Base-by-base conservation (phyloP, 345 rosid genomes). In the Xanthoceras sorbifolium region DNA sequence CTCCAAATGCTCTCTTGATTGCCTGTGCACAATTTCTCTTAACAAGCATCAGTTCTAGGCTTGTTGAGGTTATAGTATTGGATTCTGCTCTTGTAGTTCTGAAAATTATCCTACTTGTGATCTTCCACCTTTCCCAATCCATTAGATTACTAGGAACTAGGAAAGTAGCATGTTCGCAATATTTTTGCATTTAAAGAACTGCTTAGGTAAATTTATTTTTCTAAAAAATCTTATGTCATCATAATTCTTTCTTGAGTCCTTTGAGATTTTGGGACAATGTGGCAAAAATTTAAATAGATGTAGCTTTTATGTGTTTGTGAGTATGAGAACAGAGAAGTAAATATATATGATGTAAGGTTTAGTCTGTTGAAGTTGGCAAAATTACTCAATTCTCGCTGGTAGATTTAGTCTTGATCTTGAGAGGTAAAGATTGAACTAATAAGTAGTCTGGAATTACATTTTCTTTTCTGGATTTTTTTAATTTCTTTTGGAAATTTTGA, bases 121-220 rank as follows among this genome's bases (percentile, higher is more conserved):
- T 26, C 31, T 57, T 71, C 31, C 17, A 55, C 17, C 5, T 28
- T 31, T 23, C 48, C 9, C 14, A 31, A 57, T 36, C 34, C 46
- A 36, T 67, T 46, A 73, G 73, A 60, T 22, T 50, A 71, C 66
- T 28, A 66, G 54, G n/a, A 48, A 17, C 54, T 52, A 7, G 18
- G 50, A 22, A 52, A 54, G n/a, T 67, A 73, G 48, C 44, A 44
- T 54, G 46, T 26, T 73, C 34, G 18, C 52, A 60, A 60, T 32
- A 17, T 23, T 46, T 9, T 60, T 67, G 50, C 55, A 3, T 57
- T 18, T 25, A 42, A 72, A 17, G 25, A 26, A 44, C 6, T 44
- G 18, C 32, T 69, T 61, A 29, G 40, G 36, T 70, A 15, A 42
- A 23, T 78, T 20, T 42, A 31, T 32, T 50, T 18, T 29, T 4